Conservation (phyloP, 1,284 basidiomycete genomes). For the Inonotus hispidus region DNA sequence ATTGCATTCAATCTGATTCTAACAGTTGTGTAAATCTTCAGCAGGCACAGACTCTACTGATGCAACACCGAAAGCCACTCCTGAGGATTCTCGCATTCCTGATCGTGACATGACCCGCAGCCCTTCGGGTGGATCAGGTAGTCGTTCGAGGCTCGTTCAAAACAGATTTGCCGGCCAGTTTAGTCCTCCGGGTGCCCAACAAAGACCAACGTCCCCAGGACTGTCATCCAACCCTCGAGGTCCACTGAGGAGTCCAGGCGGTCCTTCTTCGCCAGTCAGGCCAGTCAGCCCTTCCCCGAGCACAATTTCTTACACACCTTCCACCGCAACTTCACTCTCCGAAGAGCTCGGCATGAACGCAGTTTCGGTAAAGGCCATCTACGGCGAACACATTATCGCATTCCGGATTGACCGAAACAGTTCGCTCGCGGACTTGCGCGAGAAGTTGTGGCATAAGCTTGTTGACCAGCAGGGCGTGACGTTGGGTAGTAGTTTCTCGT, state of each 20-base stretch:
- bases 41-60: background rate
- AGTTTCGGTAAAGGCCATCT: constrained; percentile 61
- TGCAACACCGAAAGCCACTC: background rate
- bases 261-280: background rate
- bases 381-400: constrained; percentile 42
- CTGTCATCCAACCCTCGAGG: constrained; percentile 2
- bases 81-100: background rate
- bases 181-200: constrained; percentile 10
- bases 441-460: constrained; percentile 58
- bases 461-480: constrained; percentile 48
- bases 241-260: background rate
- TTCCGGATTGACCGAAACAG: constrained; percentile 46
- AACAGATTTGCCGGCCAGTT: constrained; percentile 30
- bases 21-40: background rate
- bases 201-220: constrained; percentile 8
- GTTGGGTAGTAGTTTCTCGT: constrained; percentile 46
- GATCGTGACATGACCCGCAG: constrained; percentile 3
- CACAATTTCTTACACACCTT: constrained; percentile 7
- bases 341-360: constrained; percentile 22
- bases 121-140: constrained; percentile 21
- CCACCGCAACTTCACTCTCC: constrained; percentile 9
- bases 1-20: background rate
- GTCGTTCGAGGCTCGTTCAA: constrained; percentile 30
- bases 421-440: constrained; percentile 45
- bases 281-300: background rate